These are phyloP conservation scores for Penicillium capsulatum DNA, from an alignment of 2,329 filamentous ascomycete genomes.

Conservation along the genomic window DNA sequence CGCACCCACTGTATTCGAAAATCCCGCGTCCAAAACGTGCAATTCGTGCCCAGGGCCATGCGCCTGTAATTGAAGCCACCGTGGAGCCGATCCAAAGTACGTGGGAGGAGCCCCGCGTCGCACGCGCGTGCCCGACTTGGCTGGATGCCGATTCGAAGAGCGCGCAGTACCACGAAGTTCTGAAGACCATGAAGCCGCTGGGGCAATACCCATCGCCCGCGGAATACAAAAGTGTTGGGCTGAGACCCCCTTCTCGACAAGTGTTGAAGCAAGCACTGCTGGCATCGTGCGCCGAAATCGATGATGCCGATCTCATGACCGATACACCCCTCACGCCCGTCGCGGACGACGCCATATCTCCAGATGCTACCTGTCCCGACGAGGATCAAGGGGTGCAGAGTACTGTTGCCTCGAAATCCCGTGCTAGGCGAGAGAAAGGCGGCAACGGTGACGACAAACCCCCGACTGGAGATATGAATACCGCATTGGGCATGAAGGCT, in stretches of 20 bases:
- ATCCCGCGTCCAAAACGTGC: constrained; percentile 15
- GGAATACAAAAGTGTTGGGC: constrained; percentile 21
- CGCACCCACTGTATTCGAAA: constrained; percentile 16
- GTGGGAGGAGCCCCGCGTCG: constrained; percentile 9
- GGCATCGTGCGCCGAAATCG: constrained; percentile 7
- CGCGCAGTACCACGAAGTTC: not conserved
- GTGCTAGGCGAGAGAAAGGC: too few species aligned
- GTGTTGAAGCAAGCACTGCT: constrained; percentile 7
- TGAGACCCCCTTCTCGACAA: constrained; percentile 12
- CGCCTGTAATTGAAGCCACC: constrained; percentile 1
- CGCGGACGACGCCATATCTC: constrained; percentile 15
- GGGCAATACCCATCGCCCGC: constrained; percentile 20
- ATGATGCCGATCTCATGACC: constrained; percentile 8
- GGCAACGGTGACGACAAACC: not conserved
- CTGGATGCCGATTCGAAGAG: constrained; percentile 7
- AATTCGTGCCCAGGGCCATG: constrained; percentile 4
- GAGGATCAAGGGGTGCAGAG: constrained; percentile 1
- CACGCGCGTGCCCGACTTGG: constrained; percentile 13
- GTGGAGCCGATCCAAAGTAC: constrained; percentile 6
- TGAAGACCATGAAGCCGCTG: constrained; percentile 21
- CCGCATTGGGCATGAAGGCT: too few species aligned
- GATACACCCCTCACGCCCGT: constrained; percentile 21
- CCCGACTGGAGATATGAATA: constrained; percentile 1
- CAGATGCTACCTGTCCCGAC: constrained; percentile 8
- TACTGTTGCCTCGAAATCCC: constrained; percentile 2